Base-by-base conservation (phyloP, 2,329 filamentous ascomycete genomes). In the Aspergillus pseudoviridinutans region DNA sequence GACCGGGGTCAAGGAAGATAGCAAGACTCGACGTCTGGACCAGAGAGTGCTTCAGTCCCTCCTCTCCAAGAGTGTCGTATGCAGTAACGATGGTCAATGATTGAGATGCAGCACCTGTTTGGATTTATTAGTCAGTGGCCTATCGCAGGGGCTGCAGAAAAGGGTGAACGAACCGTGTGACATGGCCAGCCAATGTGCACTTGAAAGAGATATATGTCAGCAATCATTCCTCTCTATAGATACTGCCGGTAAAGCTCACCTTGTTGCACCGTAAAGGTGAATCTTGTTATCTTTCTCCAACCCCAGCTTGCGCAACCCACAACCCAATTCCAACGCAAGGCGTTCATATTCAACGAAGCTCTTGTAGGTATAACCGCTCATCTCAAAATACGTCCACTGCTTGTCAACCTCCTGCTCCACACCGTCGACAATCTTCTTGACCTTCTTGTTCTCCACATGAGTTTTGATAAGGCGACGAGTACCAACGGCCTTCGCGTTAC, bases 41-140 rank as follows among this genome's bases (percentile, higher is more conserved):
- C 62, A 97, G 84, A 3, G 92, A 95, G 79, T 96, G 92, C 78
- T 88, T 86, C 61, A 97, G 84, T 50, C 92, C 92, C 61, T 87
- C 86, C 68, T 91, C 84, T 54, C 92, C 92, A 49, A 97, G 87
- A 29, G 92, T 96, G 74, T 97, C 92, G 76, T 97, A 97, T 52
- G 92, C 92, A 49, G 93, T 97, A 52, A 97, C 93, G 64, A 97
- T 92, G 58, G 90, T 86, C 73, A 97, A 86, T 49, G 90, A 92
- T 76, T 97, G 93, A 17, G 92, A 92, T 22, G 87, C 77, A 56
- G 84, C 88, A 80, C 79, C 80, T 81, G 58, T 38, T 53, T 29
- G 51, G 50, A 51, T 29, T 12, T 4, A 51, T 59, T 42, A 58
- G 51, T 50, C 22, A 49, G 10, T 8, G 17, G 1, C 38, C 28